Conservation (phyloP, 2,329 filamentous ascomycete genomes). For the Chaetomiaceae sp. region DNA sequence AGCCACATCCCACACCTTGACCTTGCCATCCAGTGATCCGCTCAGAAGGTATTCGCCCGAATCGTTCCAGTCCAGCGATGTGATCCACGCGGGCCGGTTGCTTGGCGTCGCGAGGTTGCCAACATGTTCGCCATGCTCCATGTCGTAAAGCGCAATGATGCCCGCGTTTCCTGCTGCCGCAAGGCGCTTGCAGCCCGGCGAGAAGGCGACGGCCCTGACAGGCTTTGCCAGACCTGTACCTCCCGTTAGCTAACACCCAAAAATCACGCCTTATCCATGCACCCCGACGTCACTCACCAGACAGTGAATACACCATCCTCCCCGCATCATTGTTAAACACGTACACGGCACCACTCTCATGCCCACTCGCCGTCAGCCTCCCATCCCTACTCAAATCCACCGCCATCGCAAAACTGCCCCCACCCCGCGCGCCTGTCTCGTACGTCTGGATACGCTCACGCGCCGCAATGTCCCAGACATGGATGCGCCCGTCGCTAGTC, state of each 20-base stretch:
- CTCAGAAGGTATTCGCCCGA: conserved; percentile 88
- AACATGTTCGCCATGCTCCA: conserved; percentile 85
- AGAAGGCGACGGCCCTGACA: conserved; percentile 80
- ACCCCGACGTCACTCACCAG: conserved; percentile 47
- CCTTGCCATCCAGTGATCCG: conserved; percentile 85
- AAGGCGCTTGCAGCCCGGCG: conserved; percentile 73
- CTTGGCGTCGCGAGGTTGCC: conserved; percentile 58
- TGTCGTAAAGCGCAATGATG: conserved; percentile 87
- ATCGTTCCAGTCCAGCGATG: conserved; percentile 85
- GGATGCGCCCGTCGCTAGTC: conserved; percentile 79
- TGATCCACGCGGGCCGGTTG: conserved; percentile 64
- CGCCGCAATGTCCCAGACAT: conserved; percentile 70
- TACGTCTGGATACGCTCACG: conserved; percentile 58
- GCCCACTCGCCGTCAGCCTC: conserved; percentile 80
- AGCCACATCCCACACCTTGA: conserved; percentile 93
- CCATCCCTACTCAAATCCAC: conserved; percentile 78
- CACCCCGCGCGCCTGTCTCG: conserved; percentile 56
- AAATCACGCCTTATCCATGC: neutral
- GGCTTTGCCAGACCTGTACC: conserved; percentile 71
- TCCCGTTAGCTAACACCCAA: conserved; percentile 2
- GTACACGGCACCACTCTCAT: conserved; percentile 87
- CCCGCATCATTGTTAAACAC: conserved; percentile 92
- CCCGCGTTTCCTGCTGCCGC: conserved; percentile 86
- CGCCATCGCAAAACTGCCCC: conserved; percentile 72
- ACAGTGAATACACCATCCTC: conserved; percentile 76